Conservation (phyloP, 345 rosid species). For the Ceriops zippeliana region DNA sequence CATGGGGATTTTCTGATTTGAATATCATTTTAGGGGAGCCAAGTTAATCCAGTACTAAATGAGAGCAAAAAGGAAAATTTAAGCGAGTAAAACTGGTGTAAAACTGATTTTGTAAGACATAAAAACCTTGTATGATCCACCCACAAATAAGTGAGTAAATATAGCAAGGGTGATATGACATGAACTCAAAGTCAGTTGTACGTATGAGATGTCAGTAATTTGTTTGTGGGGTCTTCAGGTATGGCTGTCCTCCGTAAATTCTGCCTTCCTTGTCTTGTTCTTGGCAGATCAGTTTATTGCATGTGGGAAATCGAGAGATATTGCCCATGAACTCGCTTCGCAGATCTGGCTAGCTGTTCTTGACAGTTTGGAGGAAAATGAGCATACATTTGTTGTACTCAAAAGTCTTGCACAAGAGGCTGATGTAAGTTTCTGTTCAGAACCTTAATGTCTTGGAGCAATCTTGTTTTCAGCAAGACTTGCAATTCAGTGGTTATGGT, state of each 20-base stretch:
- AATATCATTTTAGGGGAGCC: no score
- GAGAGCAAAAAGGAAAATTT: no score
- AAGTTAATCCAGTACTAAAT: no score
- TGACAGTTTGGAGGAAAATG: constrained; percentile 78
- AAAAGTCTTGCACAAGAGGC: constrained; percentile 71
- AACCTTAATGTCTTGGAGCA: neutral
- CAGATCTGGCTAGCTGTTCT: constrained; percentile 78
- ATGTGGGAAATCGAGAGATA: constrained; percentile 66
- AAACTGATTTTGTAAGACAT: no score
- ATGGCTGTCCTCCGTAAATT: neutral
- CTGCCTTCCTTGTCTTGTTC: constrained; percentile 3
- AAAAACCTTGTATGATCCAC: no score
- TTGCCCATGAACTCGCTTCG: constrained; percentile 71
- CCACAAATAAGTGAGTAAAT: no score
- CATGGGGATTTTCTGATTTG: neutral
- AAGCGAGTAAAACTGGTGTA: no score
- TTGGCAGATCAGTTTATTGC: constrained; percentile 79
- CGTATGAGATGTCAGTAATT: neutral
- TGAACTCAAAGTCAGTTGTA: neutral
- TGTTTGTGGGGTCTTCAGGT: constrained; percentile 1
- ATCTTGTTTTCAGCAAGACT: no score
- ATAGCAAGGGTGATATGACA: no score
- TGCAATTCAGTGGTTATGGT: no score
- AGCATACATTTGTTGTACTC: constrained; percentile 63
- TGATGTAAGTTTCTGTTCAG: constrained; percentile 44